A percentile compares a stretch with the other conserved stretches of the same genome.
Evolutionary conservation across 805 yeast species (phyloP).

Genomic region (Spathaspora passalidarum): DNA sequence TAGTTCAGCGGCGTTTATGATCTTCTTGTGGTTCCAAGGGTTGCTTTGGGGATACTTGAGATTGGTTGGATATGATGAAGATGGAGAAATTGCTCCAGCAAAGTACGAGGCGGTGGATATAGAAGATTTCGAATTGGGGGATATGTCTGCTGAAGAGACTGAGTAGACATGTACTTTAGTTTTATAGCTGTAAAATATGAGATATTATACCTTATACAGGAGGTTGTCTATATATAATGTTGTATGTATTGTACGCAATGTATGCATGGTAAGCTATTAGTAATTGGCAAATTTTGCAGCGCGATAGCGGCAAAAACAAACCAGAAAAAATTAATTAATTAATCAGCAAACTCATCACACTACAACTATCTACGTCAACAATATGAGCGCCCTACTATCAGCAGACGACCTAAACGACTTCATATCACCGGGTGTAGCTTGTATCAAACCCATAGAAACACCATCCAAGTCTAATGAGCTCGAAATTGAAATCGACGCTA

Average conservation of each 20-base stretch:
- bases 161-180: neutral
- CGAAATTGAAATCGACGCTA: conserved; percentile 60
- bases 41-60: conserved; percentile 56
- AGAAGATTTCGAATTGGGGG: conserved; percentile 36
- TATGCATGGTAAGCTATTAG: too few relatives aligned
- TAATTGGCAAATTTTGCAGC: too few relatives aligned
- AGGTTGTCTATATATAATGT: too few relatives aligned
- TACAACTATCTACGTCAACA: neutral
- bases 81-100: conserved; percentile 25
- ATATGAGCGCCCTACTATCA: conserved; percentile 83
- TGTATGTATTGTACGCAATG: too few relatives aligned
- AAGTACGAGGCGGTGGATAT: conserved; percentile 15
- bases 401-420: conserved; percentile 93
- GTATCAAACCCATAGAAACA: conserved; percentile 66
- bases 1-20: conserved; percentile 68
- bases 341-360: neutral
- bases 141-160: conserved; percentile 19
- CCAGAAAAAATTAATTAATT: conserved; percentile 1
- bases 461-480: conserved; percentile 23
- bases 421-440: conserved; percentile 90
- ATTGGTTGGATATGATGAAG: conserved; percentile 40
- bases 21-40: conserved; percentile 64
- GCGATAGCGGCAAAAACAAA: too few relatives aligned
- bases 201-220: too few relatives aligned
- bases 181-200: too few relatives aligned